Evolutionary conservation across 2,329 filamentous ascomycete species (phyloP), one percentile per base, ranked within the genome.

Genomic region (Ophiocordyceps camponoti-leonardi): DNA sequence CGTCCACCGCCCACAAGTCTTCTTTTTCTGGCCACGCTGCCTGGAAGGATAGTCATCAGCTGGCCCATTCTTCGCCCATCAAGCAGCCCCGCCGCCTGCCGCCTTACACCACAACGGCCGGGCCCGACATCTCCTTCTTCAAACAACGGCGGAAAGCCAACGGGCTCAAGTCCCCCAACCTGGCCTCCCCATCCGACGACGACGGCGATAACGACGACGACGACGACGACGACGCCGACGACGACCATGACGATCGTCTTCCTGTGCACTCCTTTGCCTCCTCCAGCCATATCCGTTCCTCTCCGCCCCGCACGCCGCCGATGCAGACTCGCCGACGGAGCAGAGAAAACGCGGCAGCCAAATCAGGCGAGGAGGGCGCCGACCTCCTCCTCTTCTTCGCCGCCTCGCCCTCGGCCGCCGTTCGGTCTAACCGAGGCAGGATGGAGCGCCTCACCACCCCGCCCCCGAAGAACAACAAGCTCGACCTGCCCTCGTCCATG

Each of bases 321-420:
- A 76, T 76, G 69, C 72, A 75, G 45, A 71, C 61, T 59, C 68
- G 63, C 51, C 65, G 66, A 49, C 70, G 66, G 47, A 69, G 58
- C 60, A 72, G 66, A 51, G 71, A 71, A 46, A 69, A 67, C 52
- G 61, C 59, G 44, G 68, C 65, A 42, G 71, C 74, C 49, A 81
- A 81, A 58, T 64, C 70, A 1, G 81, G 79, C 48, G 81, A 92
- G 56, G 85, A 94, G 56, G 88, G 86, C 28, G 84, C 83, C 16
- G 84, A 86, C 59, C 65, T 90, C 35, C 67, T 92, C 22, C 69
- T 90, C 37, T 95, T 90, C 61, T 76, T 96, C 16, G 88, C 88
- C 43, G 86, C 86, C 44, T 96, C 90, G 7, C 92, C 92, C 1
- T 94, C 87, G 0, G 86, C 87, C 1, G 86, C 85, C 42, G 78